A percentile compares a stretch with the other conserved stretches of the same genome.
phyloP scores from a whole-genome alignment of 1,139 yeast genomes.

The Taiozyma onychis region DNA sequence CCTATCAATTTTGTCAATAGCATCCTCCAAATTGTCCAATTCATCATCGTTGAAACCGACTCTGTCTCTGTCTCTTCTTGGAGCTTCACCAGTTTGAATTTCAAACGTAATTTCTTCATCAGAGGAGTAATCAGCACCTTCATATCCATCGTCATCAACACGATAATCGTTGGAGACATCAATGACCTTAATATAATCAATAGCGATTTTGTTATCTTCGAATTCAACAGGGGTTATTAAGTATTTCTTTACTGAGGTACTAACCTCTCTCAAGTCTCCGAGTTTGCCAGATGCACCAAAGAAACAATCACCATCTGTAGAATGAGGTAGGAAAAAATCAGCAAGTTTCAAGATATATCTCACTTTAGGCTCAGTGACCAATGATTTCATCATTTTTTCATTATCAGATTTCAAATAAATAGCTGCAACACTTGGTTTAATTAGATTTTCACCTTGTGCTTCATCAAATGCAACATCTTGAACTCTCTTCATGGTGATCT shows the following conservation, averaged over 20 bases:
- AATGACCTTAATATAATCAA: conserved; percentile 15
- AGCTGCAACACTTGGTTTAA: conserved; percentile 3
- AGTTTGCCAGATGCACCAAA: conserved; percentile 17
- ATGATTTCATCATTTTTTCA: conserved; percentile 6
- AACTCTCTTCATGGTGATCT: conserved; percentile 11
- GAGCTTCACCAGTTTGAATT: conserved; percentile 9
- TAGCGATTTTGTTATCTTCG: conserved; percentile 19
- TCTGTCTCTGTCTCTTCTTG: conserved; percentile 4
- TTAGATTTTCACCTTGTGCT: background rate
- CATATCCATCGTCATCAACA: conserved; percentile 5
- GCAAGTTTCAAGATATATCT: conserved; percentile 28
- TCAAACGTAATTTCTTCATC: conserved; percentile 18
- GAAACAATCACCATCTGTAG: conserved; percentile 17
- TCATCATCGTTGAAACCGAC: conserved; percentile 24
- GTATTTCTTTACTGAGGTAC: conserved; percentile 28
- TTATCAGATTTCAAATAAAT: conserved; percentile 7
- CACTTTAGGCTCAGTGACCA: conserved; percentile 26
- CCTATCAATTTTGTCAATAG: conserved; percentile 11
- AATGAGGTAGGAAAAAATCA: conserved; percentile 24
- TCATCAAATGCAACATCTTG: conserved; percentile 12
- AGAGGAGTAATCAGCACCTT: conserved; percentile 12
- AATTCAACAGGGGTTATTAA: conserved; percentile 25
- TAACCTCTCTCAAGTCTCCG: conserved; percentile 20
- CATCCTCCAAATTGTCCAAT: conserved; percentile 16
- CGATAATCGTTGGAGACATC: conserved; percentile 6